Evolutionary conservation across 768 basidiomycete genomes (phyloP), one percentile per base, ranked within the genome.

Genomic region (Lactarius indigo): DNA sequence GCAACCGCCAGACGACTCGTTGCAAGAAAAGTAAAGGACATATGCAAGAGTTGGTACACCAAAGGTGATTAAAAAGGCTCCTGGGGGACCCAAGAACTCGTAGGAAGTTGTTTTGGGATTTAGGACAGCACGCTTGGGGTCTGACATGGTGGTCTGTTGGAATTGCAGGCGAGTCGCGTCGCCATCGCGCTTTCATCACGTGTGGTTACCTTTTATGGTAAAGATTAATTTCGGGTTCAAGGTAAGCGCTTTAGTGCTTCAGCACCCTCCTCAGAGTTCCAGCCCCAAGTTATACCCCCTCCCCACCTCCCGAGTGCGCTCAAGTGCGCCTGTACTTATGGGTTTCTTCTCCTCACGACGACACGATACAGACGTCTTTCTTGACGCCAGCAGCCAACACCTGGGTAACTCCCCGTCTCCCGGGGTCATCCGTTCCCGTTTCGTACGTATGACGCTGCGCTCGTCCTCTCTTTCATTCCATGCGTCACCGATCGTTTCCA

Each of bases 11-110:
- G 85, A 78, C 3, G 79, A 70, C 73, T 93, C 90, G 68, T 89
- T 90, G 74, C 91, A 93, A 30, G 82, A 84, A 74, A 90, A 93
- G 76, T 85, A 92, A 64, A 96, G 84, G 0, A 82, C 82, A 73
- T 96, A 95, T 15, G 86, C 82, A 71, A 86, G 76, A 72, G 84
- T 72, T 5, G 94, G 93, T 13, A 94, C 89, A 17, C 83, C 83
- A 50, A 92, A 59, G 2, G 87, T 85, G 70, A 96, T 82, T 65
- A 86, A 79, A 57, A 89, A 72, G 0, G 94, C 91, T 4, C 93
- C 93, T 5, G 83, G 84, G 3, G 92, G 92, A 0, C 93, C 93
- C 55, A 91, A 74, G 74, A 96, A 96, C 73, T 96, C 94, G 76
- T 89, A 94, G 52, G 79, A 75, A 0, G 80, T 86, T 39, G 93